phyloP scores from a whole-genome alignment of 768 basidiomycete species.

The Kwoniella heveanensis region DNA sequence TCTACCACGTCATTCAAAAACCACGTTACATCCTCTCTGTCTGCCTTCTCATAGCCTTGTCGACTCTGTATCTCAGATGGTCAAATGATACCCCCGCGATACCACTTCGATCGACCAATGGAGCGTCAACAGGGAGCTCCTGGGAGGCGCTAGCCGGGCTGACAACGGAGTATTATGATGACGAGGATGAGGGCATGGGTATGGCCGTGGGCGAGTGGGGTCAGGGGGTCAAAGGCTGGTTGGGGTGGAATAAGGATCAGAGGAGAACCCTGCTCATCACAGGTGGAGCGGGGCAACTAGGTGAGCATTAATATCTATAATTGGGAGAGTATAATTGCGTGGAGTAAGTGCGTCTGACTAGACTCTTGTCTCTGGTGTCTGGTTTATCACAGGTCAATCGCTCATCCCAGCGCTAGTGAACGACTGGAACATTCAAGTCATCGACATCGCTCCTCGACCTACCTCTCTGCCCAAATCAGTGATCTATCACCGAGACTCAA shows the following conservation, averaged over 20 bases:
- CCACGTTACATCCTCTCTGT: conserved; percentile 19
- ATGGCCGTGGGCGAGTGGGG: too few species aligned
- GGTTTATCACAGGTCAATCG: conserved; percentile 31
- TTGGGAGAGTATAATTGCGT: too few species aligned
- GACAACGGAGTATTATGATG: background rate
- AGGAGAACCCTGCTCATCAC: conserved; percentile 37
- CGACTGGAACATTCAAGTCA: conserved; percentile 35
- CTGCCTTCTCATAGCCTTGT: conserved; percentile 12
- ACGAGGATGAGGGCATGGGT: conserved; percentile 7
- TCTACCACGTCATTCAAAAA: conserved; percentile 10
- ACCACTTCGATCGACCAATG: conserved; percentile 4
- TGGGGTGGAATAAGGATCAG: conserved; percentile 22
- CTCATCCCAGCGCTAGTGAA: conserved; percentile 33
- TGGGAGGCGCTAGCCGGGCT: conserved; percentile 21
- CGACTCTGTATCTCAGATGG: conserved; percentile 5
- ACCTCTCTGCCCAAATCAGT: conserved; percentile 22
- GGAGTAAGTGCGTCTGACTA: too few species aligned
- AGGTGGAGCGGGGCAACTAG: conserved; percentile 45
- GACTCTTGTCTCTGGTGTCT: too few species aligned
- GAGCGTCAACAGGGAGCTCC: conserved; percentile 12
- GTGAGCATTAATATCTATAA: conserved; percentile 17
- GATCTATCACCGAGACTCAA: conserved; percentile 33
- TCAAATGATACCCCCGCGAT: background rate
- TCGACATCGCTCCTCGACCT: conserved; percentile 39
- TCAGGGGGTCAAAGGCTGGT: conserved; percentile 11